These are phyloP conservation scores for Phytophthora sansomeana DNA, from an alignment of 352 stramenopile species.

Conservation along the genomic window DNA sequence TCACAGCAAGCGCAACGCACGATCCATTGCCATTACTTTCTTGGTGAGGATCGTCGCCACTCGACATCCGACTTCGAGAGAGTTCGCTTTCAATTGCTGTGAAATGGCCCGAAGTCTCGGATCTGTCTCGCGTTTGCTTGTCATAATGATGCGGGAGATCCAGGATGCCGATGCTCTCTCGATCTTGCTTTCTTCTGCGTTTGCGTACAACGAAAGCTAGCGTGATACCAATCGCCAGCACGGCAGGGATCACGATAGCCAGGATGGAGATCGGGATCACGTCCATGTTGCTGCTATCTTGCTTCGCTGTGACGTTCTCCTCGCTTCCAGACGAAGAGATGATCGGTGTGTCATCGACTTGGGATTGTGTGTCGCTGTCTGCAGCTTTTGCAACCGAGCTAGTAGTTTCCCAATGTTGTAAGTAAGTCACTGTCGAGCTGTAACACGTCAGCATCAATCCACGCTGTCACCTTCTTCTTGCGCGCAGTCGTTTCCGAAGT, in stretches of 20 bases:
- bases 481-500: conserved; percentile 35
- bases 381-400: neutral
- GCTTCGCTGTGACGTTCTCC: conserved; percentile 8
- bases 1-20: conserved; percentile 21
- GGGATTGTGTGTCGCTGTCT: neutral
- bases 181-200: conserved; percentile 26
- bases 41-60: conserved; percentile 11
- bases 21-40: conserved; percentile 20
- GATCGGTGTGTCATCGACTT: neutral
- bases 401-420: conserved; percentile 4
- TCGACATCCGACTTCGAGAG: conserved; percentile 34
- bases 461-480: conserved; percentile 35
- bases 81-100: conserved; percentile 37
- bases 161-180: conserved; percentile 30
- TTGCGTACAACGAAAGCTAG: conserved; percentile 29
- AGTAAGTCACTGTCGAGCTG: conserved; percentile 41
- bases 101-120: conserved; percentile 35
- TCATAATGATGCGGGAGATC: conserved; percentile 33
- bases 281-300: conserved; percentile 4
- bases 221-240: conserved; percentile 21
- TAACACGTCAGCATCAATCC: conserved; percentile 44
- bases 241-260: conserved; percentile 26
- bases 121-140: conserved; percentile 26
- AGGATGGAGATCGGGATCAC: conserved; percentile 28
- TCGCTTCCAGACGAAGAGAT: conserved; percentile 15